A percentile compares a stretch with the other conserved stretches of the same genome.
phyloP scores from a whole-genome alignment of 106 monocot species.

The Ottelia alismoides region DNA sequence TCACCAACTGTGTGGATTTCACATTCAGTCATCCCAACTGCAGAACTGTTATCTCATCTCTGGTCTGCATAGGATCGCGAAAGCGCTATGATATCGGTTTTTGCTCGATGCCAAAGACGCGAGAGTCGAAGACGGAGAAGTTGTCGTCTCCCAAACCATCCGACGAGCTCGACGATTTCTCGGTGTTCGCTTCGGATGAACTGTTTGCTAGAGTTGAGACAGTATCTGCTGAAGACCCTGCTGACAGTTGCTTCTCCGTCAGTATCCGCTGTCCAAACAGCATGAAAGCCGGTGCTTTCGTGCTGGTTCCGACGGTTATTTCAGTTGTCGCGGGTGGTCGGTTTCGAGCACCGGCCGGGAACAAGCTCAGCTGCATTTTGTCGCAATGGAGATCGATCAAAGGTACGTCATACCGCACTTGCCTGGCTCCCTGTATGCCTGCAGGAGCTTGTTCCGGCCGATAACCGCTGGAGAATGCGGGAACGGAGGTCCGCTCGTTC shows the following conservation, averaged over 20 bases:
- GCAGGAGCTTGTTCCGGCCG: slow-evolving; percentile 36
- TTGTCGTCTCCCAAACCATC: slow-evolving; percentile 24
- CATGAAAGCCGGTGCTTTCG: slow-evolving; percentile 30
- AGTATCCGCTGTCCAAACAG: slow-evolving; percentile 67
- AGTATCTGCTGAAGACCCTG: slow-evolving; percentile 10
- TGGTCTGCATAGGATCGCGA: too few species aligned
- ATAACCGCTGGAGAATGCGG: slow-evolving; percentile 33
- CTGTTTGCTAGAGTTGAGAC: slow-evolving; percentile 12
- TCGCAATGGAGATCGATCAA: slow-evolving; percentile 37
- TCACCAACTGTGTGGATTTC: too few species aligned
- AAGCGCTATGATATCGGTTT: too few species aligned
- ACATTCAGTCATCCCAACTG: too few species aligned
- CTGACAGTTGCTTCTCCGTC: slow-evolving; percentile 39
- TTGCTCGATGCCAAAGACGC: too few species aligned
- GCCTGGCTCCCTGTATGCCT: slow-evolving; percentile 91
- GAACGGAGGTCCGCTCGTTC: slow-evolving; percentile 30
- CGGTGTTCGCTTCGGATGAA: too few species aligned
- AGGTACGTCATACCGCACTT: slow-evolving; percentile 48
- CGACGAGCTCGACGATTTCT: too few species aligned
- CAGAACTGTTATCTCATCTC: too few species aligned
- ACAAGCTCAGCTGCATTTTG: slow-evolving; percentile 34
- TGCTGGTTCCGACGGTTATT: slow-evolving; percentile 14
- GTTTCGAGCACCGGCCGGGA: slow-evolving; percentile 23
- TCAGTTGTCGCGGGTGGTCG: neutral
- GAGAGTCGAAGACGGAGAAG: too few species aligned